Evolutionary conservation across 768 basidiomycete genomes (phyloP), one percentile per base, ranked within the genome.

Genomic region (Russula lepida): DNA sequence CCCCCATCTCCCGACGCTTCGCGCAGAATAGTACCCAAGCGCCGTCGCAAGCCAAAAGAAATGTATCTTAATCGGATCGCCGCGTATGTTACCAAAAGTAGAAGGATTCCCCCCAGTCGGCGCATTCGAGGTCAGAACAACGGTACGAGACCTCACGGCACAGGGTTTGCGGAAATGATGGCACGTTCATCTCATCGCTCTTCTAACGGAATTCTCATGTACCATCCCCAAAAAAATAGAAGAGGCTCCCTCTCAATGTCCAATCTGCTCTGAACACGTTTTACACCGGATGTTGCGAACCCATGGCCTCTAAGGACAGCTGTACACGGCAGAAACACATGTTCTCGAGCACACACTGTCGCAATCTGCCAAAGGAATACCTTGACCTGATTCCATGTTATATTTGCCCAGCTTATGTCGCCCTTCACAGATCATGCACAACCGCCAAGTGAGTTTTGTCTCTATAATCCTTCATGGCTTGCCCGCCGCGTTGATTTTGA

Each of bases 251-350:
- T 3, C 1, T 0, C 0, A 13, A 28, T 1, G 41, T 56, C 6
- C 60, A 56, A 25, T 11, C 27, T 1, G 39, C 49, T 12, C 48
- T 61, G 12, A 12, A 12, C 17, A 4, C 0, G 19, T 15, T 9
- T 2, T 61, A 56, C 21, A 1, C 17, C 1, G 39, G 23, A 1
- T 61, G 60, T 12, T 61, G 60, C 17, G 49, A 44, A 13, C 2
- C 27, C 2, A 49, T 44, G 7, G 19, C 11, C 13, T 25, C 12
- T 0, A 61, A 35, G 41, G 60, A 56, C 13, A 15, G 41, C n/a
- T 61, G 55, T 11, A 56, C 41, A 3, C 6, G 35, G 11, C 32
- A 51, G 32, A 61, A 61, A 27, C 60, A 61, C 13, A 48, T 41
- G 1, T 46, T 61, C 12, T 44, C 60, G 25, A 61, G 30, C 3